Evolutionary conservation across 2,329 filamentous ascomycete species (phyloP).

Genomic region (Ilyonectria robusta): DNA sequence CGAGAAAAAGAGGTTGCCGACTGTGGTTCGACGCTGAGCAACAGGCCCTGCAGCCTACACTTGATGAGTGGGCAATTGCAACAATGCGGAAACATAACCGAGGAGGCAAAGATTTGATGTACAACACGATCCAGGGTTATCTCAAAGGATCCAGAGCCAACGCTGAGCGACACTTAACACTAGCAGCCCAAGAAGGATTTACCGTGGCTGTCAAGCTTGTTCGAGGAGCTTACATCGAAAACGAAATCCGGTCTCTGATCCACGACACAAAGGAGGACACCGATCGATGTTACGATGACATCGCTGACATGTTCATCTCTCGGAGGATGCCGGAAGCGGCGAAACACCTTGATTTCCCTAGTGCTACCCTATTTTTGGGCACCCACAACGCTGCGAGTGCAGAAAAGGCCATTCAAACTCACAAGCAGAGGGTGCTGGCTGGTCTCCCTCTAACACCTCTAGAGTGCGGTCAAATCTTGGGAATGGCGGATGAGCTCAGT

Average conservation of each 20-base stretch:
- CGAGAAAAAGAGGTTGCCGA: conserved; percentile 54
- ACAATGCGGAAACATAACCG: conserved; percentile 58
- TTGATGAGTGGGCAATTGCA: conserved; percentile 50
- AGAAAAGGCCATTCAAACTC: conserved; percentile 59
- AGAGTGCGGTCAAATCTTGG: conserved; percentile 68
- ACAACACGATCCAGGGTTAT: conserved; percentile 71
- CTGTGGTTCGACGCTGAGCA: conserved; percentile 63
- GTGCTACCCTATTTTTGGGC: conserved; percentile 64
- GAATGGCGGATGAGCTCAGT: conserved; percentile 71
- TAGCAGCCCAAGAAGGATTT: conserved; percentile 63
- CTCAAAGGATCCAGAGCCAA: conserved; percentile 61
- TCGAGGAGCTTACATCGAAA: conserved; percentile 68
- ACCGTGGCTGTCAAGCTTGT: conserved; percentile 70
- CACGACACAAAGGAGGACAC: conserved; percentile 67
- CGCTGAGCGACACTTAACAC: conserved; percentile 61
- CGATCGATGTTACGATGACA: conserved; percentile 64
- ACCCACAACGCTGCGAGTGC: conserved; percentile 65
- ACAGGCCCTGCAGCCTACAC: conserved; percentile 58
- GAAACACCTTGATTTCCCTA: conserved; percentile 54
- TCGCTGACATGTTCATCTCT: conserved; percentile 62
- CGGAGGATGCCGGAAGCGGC: conserved; percentile 43
- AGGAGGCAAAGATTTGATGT: conserved; percentile 50
- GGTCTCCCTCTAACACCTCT: conserved; percentile 52
- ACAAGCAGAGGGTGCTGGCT: conserved; percentile 55
- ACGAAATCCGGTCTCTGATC: conserved; percentile 63